Conservation (phyloP, 1,284 basidiomycete genomes). For the Ustilago nuda region DNA sequence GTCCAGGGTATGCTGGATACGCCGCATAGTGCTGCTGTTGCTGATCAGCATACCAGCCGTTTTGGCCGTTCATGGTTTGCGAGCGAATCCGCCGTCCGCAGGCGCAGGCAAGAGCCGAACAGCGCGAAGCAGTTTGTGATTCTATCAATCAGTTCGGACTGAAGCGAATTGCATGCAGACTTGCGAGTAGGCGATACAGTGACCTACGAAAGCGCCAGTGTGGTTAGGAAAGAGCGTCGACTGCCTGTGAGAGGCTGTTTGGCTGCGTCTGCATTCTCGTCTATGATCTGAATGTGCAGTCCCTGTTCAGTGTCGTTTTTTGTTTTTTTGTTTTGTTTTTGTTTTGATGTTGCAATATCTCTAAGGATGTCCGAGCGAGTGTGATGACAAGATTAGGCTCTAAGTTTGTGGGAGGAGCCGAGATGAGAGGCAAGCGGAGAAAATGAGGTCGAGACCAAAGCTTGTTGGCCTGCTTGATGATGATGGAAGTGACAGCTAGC, state of each 20-base stretch:
- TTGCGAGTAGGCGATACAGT: no score
- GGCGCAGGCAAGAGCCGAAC: conserved; percentile 10
- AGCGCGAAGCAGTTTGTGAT: conserved; percentile 1
- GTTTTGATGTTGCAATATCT: background rate
- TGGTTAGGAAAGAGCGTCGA: background rate
- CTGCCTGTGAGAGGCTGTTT: background rate
- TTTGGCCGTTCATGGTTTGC: conserved; percentile 26
- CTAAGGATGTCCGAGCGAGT: background rate
- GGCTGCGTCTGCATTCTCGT: conserved; percentile 1
- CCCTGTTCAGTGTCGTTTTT: background rate
- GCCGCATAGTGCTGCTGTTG: conserved; percentile 9
- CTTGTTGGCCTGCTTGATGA: background rate
- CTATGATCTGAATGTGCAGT: background rate
- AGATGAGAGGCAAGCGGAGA: background rate
- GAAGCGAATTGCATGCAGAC: background rate
- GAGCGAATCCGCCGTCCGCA: background rate
- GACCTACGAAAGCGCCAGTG: no score
- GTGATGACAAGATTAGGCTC: background rate
- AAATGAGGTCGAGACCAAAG: background rate
- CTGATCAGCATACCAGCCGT: conserved; percentile 30
- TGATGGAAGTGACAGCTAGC: background rate
- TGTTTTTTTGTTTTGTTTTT: no score
- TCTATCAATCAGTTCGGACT: background rate
- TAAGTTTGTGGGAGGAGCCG: conserved; percentile 2
- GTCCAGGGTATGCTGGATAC: conserved; percentile 7